Conservation (phyloP, 1,284 basidiomycete species). For the Ceratobasidium sp. region DNA sequence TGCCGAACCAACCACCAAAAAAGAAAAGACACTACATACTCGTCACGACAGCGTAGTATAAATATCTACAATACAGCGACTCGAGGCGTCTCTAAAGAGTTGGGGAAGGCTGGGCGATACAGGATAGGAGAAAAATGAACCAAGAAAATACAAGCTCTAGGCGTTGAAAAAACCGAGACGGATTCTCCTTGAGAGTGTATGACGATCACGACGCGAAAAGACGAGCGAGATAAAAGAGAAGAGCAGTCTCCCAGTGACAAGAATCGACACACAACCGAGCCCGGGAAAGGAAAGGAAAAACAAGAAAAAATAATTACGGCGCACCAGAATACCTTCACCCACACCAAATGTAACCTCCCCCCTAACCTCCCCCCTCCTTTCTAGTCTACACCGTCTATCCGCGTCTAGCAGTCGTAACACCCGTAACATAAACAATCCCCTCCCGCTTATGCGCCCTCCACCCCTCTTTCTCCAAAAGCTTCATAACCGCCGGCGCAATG, state of each 20-base stretch:
- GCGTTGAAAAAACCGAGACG: too few relatives aligned
- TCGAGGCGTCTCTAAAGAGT: background rate
- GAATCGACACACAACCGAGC: background rate
- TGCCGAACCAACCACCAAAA: background rate
- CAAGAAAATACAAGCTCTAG: background rate
- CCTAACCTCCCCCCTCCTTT: background rate
- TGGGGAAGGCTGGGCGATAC: constrained; percentile 17
- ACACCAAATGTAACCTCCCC: too few relatives aligned
- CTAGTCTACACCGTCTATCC: background rate
- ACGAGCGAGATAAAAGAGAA: background rate
- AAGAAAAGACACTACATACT: background rate
- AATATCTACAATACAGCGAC: constrained; percentile 27
- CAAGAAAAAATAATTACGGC: background rate
- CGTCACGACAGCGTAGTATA: constrained; percentile 8
- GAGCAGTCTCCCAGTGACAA: background rate
- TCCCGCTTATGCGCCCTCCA: constrained; percentile 44
- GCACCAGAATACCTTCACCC: background rate
- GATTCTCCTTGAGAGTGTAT: background rate
- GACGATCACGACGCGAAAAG: background rate
- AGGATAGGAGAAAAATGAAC: constrained; percentile 2
- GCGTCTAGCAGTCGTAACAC: background rate
- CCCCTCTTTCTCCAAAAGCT: constrained; percentile 29
- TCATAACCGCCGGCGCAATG: constrained; percentile 43
- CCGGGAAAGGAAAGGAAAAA: background rate
- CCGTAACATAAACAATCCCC: constrained; percentile 43